Evolutionary conservation across 345 rosid genomes (phyloP).

Genomic region (Ricinus communis): DNA sequence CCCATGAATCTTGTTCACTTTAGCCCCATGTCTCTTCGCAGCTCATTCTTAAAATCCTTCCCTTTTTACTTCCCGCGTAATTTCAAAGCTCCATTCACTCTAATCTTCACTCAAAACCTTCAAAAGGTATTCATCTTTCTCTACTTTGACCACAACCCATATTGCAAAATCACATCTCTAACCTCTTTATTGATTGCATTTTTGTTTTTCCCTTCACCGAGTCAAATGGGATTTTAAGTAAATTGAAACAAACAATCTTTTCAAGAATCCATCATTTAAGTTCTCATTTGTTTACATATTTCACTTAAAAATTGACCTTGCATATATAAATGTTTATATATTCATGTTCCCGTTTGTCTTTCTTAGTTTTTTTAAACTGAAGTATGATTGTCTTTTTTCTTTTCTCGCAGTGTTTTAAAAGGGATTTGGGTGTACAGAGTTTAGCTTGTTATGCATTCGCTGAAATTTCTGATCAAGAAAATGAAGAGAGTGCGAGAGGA

Average conservation of each 20-base stretch:
- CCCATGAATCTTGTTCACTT: constrained; percentile 35
- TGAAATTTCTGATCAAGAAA: constrained; percentile 29
- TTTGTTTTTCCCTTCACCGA: background rate
- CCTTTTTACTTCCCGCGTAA: constrained; percentile 30
- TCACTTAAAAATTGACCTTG: background rate
- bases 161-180: background rate
- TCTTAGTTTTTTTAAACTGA: background rate
- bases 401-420: constrained; percentile 30
- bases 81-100: constrained; percentile 14
- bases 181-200: background rate
- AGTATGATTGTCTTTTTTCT: background rate
- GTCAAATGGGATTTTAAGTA: background rate
- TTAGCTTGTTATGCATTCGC: constrained; percentile 32
- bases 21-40: constrained; percentile 22
- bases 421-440: constrained; percentile 30
- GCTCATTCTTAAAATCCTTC: constrained; percentile 35
- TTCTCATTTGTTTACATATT: background rate
- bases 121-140: constrained; percentile 22
- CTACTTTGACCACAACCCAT: background rate
- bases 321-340: background rate
- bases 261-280: too few relatives aligned
- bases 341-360: background rate
- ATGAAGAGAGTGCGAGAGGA: constrained; percentile 27
- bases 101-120: constrained; percentile 16
- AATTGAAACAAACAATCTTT: too few relatives aligned